Base-by-base conservation (phyloP, 306 rosid species). In the Begonia peltatifolia region DNA sequence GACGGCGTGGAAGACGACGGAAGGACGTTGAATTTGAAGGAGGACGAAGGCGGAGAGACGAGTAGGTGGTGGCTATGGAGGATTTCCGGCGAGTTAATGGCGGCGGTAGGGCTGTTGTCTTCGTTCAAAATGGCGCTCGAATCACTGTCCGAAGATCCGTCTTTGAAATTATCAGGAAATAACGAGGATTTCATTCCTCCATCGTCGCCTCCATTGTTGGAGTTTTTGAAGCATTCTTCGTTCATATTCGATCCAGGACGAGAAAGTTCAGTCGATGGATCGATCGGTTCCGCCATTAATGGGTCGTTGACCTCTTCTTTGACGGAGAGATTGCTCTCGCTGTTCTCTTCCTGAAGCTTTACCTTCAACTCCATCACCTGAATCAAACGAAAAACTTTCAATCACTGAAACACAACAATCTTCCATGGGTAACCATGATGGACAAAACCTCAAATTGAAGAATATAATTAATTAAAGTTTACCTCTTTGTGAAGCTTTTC, bases 81-180 rank as follows among this genome's bases (percentile, higher is more conserved):
- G 10, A 11, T 48, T 16, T 16, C 52, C 17, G 52, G 3, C 9
- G 52, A 48, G 16, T 8, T 6, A 14, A 48, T 16, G 16, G 20
- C 52, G 17, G 14, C 52, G 14, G 0, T 48, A 0, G 52, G 52
- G 52, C 52, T 48, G 16, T 48, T 48, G 17, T 15, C 52, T 48
- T 48, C 52, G 20, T 48, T 48, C 52, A 48, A 14, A 14, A 48
- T 48, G 14, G 52, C 52, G 20, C 52, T 48, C 5, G 52, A 48
- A 14, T 48, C 52, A 5, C 52, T 48, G 52, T 48, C 52, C 52
- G 52, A 48, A 12, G 52, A 48, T 15, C 52, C 52, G 16, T 48
- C 52, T 48, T 48, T 48, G 17, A 48, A 48, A 44, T 30, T 30
- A 46, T 48, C 52, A 9, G 52, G 52, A 16, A 48, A 15, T 2